Evolutionary conservation across 2,329 filamentous ascomycete genomes (phyloP).

Genomic region (Stagonosporopsis tanaceti): DNA sequence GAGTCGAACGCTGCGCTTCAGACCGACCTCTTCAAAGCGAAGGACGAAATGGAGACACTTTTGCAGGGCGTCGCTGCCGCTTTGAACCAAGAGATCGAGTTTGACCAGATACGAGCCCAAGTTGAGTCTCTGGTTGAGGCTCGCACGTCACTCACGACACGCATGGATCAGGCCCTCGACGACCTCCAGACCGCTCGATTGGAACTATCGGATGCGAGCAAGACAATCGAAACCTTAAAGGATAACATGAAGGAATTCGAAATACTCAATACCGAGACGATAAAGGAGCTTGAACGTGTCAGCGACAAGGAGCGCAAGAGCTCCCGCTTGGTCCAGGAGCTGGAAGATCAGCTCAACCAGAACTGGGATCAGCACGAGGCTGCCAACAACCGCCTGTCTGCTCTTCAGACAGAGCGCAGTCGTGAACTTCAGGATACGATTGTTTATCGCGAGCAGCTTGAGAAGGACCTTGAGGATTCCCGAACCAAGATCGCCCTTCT

Average conservation of each 20-base stretch:
- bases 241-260: constrained; percentile 56
- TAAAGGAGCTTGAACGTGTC: constrained; percentile 65
- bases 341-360: constrained; percentile 93
- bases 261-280: constrained; percentile 61
- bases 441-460: constrained; percentile 54
- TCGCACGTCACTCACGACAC: constrained; percentile 53
- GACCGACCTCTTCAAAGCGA: constrained; percentile 66
- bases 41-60: constrained; percentile 66
- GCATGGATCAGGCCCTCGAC: constrained; percentile 53
- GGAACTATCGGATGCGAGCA: constrained; percentile 53
- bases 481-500: constrained; percentile 76
- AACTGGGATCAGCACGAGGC: constrained; percentile 94
- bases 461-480: constrained; percentile 77
- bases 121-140: constrained; percentile 56
- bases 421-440: constrained; percentile 53
- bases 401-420: constrained; percentile 59
- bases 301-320: constrained; percentile 84
- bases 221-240: constrained; percentile 52
- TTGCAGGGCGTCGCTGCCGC: constrained; percentile 68
- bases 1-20: constrained; percentile 54
- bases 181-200: constrained; percentile 53
- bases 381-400: constrained; percentile 84
- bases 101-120: constrained; percentile 52
- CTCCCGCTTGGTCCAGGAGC: constrained; percentile 87
- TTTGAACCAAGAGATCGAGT: constrained; percentile 68